Evolutionary conservation across 768 basidiomycete genomes (phyloP), one percentile per base, ranked within the genome.

Genomic region (Pleurotus tuber-regium): DNA sequence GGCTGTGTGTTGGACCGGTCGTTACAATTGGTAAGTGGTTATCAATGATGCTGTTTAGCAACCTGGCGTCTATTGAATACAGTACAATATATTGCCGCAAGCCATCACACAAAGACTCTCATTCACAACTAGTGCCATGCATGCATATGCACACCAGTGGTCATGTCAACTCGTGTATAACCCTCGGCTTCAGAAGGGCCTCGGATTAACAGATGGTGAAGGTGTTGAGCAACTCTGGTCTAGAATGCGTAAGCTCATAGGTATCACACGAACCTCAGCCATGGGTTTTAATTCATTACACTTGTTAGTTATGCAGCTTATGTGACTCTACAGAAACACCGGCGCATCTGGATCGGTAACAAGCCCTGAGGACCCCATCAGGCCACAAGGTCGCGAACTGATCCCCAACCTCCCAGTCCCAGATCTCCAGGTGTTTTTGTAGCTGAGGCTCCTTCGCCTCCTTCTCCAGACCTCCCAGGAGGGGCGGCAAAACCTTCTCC

Each of bases 91-190:
- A 31, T 53, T 67, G 1, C 50, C 58, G 1, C 29, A 33, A 0
- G 50, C 50, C 21, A 43, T 67, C 5, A 50, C 54, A 2, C 11
- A 33, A 2, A 49, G 64, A 5, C 38, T 71, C 12, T 14, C 24
- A 2, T 68, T 66, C 23, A 57, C 58, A 1, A 61, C 66, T 2
- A 65, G 62, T 8, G 68, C 61, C 2, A 68, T 72, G 63, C 70
- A 72, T 56, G 68, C 67, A 0, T 69, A 65, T 51, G 66, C 63
- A 0, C 69, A 70, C 33, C 57, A 68, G 41, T 69, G 69, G 67
- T 44, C 61, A 2, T 70, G 69, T 47, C 69, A 70, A 29, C 47
- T 75, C 0, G 35, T 64, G 0, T 72, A 70, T 35, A 68, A 70
- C 35, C 71, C 66, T 1, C 57, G 66, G 9, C 44, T 70, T 19